Evolutionary conservation across 1,284 basidiomycete species (phyloP).

Genomic region (Puccinia polysora): DNA sequence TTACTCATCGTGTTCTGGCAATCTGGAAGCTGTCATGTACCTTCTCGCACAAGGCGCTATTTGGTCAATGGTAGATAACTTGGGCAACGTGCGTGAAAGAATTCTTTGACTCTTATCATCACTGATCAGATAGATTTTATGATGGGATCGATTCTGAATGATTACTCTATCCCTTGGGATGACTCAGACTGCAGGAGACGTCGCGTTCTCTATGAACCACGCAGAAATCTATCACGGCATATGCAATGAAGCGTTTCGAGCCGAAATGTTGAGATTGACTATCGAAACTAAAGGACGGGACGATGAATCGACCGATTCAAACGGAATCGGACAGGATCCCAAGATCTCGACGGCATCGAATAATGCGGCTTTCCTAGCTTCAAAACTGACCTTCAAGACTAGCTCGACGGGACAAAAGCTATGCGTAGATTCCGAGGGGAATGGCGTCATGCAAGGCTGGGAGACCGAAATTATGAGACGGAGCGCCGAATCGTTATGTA

Average conservation of each 20-base stretch:
- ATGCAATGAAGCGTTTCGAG: slow-evolving; percentile 70
- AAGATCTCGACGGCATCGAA: slow-evolving; percentile 70
- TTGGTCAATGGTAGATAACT: slow-evolving; percentile 27
- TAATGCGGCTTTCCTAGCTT: slow-evolving; percentile 69
- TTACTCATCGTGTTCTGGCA: slow-evolving; percentile 23
- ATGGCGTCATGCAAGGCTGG: slow-evolving; percentile 42
- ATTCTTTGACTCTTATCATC: background rate
- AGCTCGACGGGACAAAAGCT: slow-evolving; percentile 19
- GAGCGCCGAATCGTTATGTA: slow-evolving; percentile 11
- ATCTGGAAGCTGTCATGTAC: background rate
- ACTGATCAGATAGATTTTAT: background rate
- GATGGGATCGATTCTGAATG: background rate
- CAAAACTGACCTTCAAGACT: slow-evolving; percentile 62
- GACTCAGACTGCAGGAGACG: slow-evolving; percentile 72
- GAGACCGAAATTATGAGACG: slow-evolving; percentile 28
- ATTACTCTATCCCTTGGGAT: slow-evolving; percentile 54
- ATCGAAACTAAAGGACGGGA: slow-evolving; percentile 47
- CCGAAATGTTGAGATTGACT: slow-evolving; percentile 56
- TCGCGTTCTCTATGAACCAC: slow-evolving; percentile 79
- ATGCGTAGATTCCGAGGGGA: slow-evolving; percentile 38
- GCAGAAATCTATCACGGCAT: slow-evolving; percentile 67
- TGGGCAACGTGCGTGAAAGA: slow-evolving; percentile 24
- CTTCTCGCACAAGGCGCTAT: slow-evolving; percentile 15
- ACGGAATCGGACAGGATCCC: slow-evolving; percentile 53
- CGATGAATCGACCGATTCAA: slow-evolving; percentile 39